These are phyloP conservation scores for Melaleuca quinquenervia DNA, from an alignment of 345 rosid genomes.

Conservation along the genomic window DNA sequence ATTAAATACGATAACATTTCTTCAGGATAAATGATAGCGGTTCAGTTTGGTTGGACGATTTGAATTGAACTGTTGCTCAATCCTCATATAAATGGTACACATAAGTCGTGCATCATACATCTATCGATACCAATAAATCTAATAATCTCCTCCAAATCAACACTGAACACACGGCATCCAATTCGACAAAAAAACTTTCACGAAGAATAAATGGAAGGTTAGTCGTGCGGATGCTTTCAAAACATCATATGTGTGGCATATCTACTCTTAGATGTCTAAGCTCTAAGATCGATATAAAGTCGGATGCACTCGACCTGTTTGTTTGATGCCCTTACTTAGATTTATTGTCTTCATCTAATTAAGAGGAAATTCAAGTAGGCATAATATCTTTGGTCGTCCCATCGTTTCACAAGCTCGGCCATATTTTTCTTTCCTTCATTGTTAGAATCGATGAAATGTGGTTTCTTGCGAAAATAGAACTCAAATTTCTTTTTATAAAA, in stretches of 20 bases:
- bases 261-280: not conserved
- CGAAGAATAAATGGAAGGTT: not conserved
- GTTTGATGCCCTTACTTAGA: not conserved
- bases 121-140: not conserved
- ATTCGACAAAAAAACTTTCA: no score
- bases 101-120: not conserved
- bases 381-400: not conserved
- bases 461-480: not conserved
- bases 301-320: not conserved
- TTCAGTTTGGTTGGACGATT: no score
- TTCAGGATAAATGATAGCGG: fast-evolving
- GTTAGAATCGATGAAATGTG: not conserved
- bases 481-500: no score
- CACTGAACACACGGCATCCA: not conserved
- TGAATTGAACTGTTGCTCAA: not conserved
- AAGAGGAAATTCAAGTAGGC: no score
- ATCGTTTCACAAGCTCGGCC: not conserved
- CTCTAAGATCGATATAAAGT: not conserved
- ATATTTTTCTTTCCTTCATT: not conserved
- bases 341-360: not conserved
- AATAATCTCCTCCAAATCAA: not conserved
- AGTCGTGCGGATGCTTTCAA: not conserved
- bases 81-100: fast-evolving
- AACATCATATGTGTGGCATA: not conserved
- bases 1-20: not conserved